Evolutionary conservation across 768 basidiomycete genomes (phyloP), one percentile per base, ranked within the genome.

Genomic region (Phaeotremella skinneri): DNA sequence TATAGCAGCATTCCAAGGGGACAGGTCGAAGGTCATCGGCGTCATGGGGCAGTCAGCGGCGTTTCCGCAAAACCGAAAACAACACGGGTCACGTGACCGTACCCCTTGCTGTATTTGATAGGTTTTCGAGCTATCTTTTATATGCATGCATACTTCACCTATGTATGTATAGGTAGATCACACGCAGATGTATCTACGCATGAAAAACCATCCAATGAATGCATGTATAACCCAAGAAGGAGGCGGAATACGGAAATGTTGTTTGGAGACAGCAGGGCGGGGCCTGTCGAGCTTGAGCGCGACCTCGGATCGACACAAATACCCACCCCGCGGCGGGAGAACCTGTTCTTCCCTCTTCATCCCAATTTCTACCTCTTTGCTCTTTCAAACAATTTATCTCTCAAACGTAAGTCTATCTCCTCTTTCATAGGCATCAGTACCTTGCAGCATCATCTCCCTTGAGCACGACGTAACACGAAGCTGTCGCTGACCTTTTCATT

Each of bases 311-410:
- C 34, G 34, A 37, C 34, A 37, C 34, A 37, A 7, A 37, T 37
- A 37, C 7, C 34, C 34, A 37, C 21, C 25, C 25, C 54, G 27
- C 47, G 14, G 42, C 27, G 21, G 42, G 54, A 17, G 27, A 20
- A 6, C 42, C n/a, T 17, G 17, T 50, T 52, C 49, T 37, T 42
- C 34, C 55, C 42, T 56, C 56, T 59, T 58, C 59, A 49, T 56
- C 61, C 64, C 63, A 60, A 51, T 32, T 49, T 52, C 45, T 42
- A 52, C 20, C 20, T 54, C 41, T 58, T 59, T 42, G 34, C 56
- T 52, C 25, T 45, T 23, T 20, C 49, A 26, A 41, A 53, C 23
- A 17, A 45, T 56, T 56, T 14, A 51, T n/a, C 54, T 49, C 29
- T 51, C 48, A 48, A 53, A 26, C 52, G 20, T 31, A 11, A 34